Evolutionary conservation across 345 rosid species (phyloP).

Genomic region (Eucalyptus virginea): DNA sequence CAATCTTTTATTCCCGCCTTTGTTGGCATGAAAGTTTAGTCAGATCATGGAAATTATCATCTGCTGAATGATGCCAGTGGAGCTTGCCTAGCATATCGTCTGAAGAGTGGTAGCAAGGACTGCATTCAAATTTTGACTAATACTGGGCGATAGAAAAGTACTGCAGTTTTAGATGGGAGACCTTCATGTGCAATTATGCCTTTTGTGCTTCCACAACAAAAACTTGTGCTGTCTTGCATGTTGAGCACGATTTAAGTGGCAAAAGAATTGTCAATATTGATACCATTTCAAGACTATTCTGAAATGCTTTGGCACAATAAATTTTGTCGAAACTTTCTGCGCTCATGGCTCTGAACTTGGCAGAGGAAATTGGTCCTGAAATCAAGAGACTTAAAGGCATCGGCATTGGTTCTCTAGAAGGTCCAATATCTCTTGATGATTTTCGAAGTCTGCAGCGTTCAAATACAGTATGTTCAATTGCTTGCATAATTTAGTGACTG

Average conservation of each 20-base stretch:
- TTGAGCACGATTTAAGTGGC: neutral
- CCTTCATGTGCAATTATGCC: neutral
- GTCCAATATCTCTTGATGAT: slow-evolving; percentile 94
- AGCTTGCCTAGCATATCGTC: neutral
- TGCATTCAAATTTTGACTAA: neutral
- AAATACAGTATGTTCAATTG: slow-evolving; percentile 39
- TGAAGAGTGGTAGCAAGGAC: neutral
- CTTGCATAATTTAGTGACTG: neutral
- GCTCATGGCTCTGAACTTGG: neutral
- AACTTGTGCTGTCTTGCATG: neutral
- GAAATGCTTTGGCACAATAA: neutral
- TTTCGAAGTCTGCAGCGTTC: slow-evolving; percentile 93
- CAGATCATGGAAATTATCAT: neutral
- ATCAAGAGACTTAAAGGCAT: slow-evolving; percentile 75
- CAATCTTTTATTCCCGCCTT: neutral
- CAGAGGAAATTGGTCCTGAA: slow-evolving; percentile 55
- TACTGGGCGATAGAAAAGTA: neutral
- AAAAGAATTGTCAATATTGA: neutral
- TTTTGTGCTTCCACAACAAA: neutral
- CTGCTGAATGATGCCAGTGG: neutral
- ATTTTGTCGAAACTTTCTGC: neutral
- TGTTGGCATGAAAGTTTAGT: neutral
- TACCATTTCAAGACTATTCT: neutral
- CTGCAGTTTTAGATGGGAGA: neutral
- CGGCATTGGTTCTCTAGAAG: slow-evolving; percentile 92